Evolutionary conservation across 2,329 filamentous ascomycete genomes (phyloP).

Genomic region (Zelopaecilomyces penicillatus): DNA sequence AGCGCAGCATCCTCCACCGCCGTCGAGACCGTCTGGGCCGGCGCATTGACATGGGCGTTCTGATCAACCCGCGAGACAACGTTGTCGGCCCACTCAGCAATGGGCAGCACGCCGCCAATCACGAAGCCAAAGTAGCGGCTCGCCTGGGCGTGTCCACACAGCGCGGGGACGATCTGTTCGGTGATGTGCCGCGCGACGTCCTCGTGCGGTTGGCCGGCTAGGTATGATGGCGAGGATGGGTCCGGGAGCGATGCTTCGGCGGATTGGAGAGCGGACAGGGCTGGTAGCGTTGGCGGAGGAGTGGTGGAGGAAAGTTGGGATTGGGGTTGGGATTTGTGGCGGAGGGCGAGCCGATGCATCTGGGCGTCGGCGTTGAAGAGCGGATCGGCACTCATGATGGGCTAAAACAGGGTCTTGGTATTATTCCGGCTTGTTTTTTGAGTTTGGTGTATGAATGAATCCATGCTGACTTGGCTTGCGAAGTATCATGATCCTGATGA

Average conservation of each 20-base stretch:
- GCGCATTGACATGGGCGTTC: constrained; percentile 76
- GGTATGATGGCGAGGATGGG: constrained; percentile 20
- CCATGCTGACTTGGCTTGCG: too few species aligned
- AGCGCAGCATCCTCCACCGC: constrained; percentile 68
- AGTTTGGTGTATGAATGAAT: too few species aligned
- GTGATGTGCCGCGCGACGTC: constrained; percentile 33
- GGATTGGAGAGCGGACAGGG: constrained; percentile 20
- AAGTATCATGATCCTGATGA: too few species aligned
- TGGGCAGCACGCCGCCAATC: constrained; percentile 70
- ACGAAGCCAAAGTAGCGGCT: constrained; percentile 82
- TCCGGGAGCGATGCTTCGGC: constrained; percentile 34
- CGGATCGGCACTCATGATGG: constrained; percentile 14
- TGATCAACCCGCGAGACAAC: constrained; percentile 76
- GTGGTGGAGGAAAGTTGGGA: too few species aligned
- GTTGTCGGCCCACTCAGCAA: constrained; percentile 74
- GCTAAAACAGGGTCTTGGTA: neutral
- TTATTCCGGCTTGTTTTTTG: too few species aligned
- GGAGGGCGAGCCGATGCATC: constrained; percentile 15
- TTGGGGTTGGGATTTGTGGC: constrained; percentile 10
- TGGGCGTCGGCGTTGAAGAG: constrained; percentile 19
- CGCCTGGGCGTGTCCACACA: constrained; percentile 58
- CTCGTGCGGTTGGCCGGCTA: constrained; percentile 22
- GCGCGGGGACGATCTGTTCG: constrained; percentile 42
- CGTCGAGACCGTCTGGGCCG: constrained; percentile 65
- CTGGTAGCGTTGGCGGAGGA: constrained; percentile 30